Evolutionary conservation across 164 flowering plant genomes (phyloP).

Genomic region (Vitis rotundifolia): DNA sequence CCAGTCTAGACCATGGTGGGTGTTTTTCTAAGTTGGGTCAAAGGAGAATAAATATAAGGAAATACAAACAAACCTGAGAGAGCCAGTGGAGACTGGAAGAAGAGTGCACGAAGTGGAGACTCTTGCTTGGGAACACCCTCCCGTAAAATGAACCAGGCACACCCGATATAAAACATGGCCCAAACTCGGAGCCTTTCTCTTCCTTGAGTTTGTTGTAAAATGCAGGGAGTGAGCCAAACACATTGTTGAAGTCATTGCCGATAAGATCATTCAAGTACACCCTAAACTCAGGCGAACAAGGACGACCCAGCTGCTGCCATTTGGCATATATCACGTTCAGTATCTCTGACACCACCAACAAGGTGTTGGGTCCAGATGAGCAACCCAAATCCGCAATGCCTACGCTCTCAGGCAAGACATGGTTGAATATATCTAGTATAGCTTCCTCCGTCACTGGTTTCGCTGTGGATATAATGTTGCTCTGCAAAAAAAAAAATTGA

Average conservation of each 20-base stretch:
- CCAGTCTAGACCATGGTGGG: no score
- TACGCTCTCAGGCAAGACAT: conserved; percentile 21
- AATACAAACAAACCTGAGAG: conserved; percentile 34
- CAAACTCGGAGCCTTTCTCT: conserved; percentile 7
- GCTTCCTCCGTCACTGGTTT: conserved; percentile 30
- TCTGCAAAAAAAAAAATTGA: conserved; percentile 19
- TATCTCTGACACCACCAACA: conserved; percentile 25
- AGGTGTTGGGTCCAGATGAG: conserved; percentile 52
- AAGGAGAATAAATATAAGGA: no score
- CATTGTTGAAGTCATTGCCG: conserved; percentile 44
- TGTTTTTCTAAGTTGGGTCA: no score
- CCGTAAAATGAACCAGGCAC: conserved; percentile 55
- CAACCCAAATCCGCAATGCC: conserved; percentile 63
- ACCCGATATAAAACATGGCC: conserved; percentile 27
- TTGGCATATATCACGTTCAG: conserved; percentile 14
- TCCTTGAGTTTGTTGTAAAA: background rate
- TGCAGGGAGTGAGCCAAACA: background rate
- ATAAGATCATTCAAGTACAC: conserved; percentile 53
- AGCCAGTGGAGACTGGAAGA: conserved; percentile 63
- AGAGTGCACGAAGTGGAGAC: conserved; percentile 52
- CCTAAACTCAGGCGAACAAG: conserved; percentile 27
- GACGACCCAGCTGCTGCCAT: conserved; percentile 9
- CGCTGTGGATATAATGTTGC: conserved; percentile 29
- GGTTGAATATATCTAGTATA: conserved; percentile 1
- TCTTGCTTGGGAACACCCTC: conserved; percentile 38